Evolutionary conservation across 768 basidiomycete genomes (phyloP).

Genomic region (Boletus rubroflammeus): DNA sequence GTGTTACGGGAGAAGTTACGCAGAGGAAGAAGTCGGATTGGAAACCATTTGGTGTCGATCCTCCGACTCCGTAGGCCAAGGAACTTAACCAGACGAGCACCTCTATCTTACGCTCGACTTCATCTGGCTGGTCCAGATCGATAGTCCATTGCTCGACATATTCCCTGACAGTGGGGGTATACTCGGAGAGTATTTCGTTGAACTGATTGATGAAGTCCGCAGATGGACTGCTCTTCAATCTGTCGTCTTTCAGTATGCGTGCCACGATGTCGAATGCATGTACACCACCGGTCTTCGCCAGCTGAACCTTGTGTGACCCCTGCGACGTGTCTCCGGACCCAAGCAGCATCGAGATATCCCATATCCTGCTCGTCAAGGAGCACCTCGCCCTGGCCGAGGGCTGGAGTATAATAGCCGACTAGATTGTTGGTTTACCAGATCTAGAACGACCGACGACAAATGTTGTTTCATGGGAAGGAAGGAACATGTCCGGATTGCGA

Average conservation of each 20-base stretch:
- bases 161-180: not conserved
- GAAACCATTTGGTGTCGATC: constrained; percentile 50
- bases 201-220: constrained; percentile 24
- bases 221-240: constrained; percentile 15
- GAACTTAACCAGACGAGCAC: constrained; percentile 57
- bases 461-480: too few species aligned
- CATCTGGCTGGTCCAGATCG: constrained; percentile 32
- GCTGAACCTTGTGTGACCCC: too few species aligned
- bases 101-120: constrained; percentile 53
- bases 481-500: too few species aligned
- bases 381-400: too few species aligned
- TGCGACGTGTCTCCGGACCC: too few species aligned
- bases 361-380: too few species aligned
- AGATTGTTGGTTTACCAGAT: too few species aligned
- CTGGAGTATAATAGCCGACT: too few species aligned
- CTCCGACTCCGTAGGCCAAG: constrained; percentile 55
- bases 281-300: too few species aligned
- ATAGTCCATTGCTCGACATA: constrained; percentile 42
- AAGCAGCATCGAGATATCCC: too few species aligned
- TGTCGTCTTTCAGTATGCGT: constrained; percentile 47
- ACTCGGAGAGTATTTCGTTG: not conserved
- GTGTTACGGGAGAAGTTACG: not conserved
- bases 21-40: constrained; percentile 49
- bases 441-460: too few species aligned
- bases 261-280: constrained; percentile 49